Evolutionary conservation across 2,329 filamentous ascomycete species (phyloP), one percentile per base, ranked within the genome.

Genomic region (Polychaeton citri): DNA sequence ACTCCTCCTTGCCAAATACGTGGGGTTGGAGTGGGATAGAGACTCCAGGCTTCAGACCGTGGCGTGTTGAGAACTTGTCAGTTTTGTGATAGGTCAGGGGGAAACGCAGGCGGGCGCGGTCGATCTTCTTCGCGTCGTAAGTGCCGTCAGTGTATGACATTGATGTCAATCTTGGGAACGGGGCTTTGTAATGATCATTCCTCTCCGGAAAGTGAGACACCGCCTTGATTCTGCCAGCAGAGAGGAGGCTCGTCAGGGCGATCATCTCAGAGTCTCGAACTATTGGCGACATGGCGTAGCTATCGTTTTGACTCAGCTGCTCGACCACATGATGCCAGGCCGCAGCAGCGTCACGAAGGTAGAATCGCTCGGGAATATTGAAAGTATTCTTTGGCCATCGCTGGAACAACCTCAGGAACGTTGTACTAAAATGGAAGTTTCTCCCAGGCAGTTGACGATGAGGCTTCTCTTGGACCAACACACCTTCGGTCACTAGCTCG

Each of bases 121-220:
- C 72, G 42, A 79, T 76, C 39, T 74, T 73, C 37, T 79, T 69
- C 16, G 76, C 79, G 48, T 81, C 74, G 55, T 86, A 86, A 43
- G 80, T 75, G 12, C 73, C 73, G 6, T 78, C 77, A 36, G 74
- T 71, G 48, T 85, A 80, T 1, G 81, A 81, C 51, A 81, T 78
- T 2, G 76, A 75, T 4, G 60, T 64, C 17, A 68, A 44, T 21
- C 57, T 55, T 12, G 62, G 62, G 9, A 51, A 49, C 0, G 60
- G 56, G 3, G 57, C 57, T 24, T 57, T 51, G 34, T 62, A 54
- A 5, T 60, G 54, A 39, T 65, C 52, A 19, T 81, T 74, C 13
- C 80, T 71, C 1, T 74, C 73, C 4, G 80, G 67, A 28, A 77
- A 63, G 2, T 66, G 51, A 0, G 72, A 63, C 3, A 66, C 58